These are phyloP conservation scores for Russula sp. DNA, from an alignment of 768 basidiomycete genomes.

Conservation along the genomic window DNA sequence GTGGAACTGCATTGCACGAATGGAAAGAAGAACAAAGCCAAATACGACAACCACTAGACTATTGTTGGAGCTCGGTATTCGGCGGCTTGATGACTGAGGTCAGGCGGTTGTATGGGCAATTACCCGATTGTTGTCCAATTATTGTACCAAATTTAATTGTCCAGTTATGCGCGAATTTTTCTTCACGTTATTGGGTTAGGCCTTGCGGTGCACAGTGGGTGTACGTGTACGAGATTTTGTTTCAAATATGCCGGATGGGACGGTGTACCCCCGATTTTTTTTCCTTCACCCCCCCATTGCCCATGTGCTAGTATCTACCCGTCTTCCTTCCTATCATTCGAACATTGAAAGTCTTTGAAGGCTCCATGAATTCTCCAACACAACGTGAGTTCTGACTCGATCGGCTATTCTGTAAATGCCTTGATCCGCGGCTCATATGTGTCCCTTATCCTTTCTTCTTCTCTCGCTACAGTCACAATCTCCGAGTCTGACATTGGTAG, in stretches of 20 bases:
- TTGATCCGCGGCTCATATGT: no score
- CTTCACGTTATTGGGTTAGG: not conserved
- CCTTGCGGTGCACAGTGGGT: not conserved
- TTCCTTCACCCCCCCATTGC: not conserved
- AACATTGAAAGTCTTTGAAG: not conserved
- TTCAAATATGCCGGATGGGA: not conserved
- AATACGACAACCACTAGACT: not conserved
- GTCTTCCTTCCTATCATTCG: not conserved
- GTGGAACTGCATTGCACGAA: no score
- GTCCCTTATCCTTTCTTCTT: not conserved
- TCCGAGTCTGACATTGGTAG: not conserved
- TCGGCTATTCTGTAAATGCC: not conserved
- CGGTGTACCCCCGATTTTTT: not conserved
- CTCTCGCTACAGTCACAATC: not conserved
- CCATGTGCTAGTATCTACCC: not conserved
- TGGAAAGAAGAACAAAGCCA: not conserved
- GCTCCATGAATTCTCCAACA: not conserved
- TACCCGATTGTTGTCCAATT: not conserved
- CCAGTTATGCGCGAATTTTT: not conserved
- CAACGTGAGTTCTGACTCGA: not conserved
- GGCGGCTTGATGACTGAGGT: no score
- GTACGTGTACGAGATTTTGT: not conserved
- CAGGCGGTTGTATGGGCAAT: not conserved
- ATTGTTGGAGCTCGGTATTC: no score
- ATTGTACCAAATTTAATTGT: not conserved